phyloP scores from a whole-genome alignment of 1,139 yeast species.

The Saccharomyces pastorianus region DNA sequence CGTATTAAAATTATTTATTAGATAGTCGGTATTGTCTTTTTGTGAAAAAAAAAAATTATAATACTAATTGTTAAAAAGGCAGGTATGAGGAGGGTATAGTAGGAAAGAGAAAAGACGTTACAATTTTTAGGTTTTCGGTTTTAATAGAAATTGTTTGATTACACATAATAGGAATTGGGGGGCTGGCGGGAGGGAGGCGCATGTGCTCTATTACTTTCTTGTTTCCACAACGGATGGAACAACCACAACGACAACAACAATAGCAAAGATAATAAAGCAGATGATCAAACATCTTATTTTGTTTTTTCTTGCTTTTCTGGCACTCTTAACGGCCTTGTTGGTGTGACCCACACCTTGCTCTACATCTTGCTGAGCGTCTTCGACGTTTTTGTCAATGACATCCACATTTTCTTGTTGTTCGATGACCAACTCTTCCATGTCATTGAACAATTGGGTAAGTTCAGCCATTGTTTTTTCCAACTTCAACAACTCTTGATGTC shows the following conservation, averaged over 20 bases:
- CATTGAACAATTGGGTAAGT: conserved; percentile 86
- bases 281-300: conserved; percentile 80
- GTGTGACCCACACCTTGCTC: conserved; percentile 94
- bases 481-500: conserved; percentile 92
- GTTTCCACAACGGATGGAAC: conserved; percentile 32
- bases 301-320: conserved; percentile 85
- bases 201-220: conserved; percentile 4
- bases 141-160: neutral
- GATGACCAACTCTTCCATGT: conserved; percentile 92
- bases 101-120: neutral
- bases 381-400: conserved; percentile 73
- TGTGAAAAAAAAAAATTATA: neutral
- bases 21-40: neutral
- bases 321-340: conserved; percentile 77
- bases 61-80: neutral
- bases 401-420: conserved; percentile 89
- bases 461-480: conserved; percentile 95
- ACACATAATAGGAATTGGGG: neutral
- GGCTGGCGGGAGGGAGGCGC: neutral
- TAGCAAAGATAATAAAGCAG: conserved; percentile 48
- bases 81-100: neutral
- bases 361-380: conserved; percentile 76
- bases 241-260: conserved; percentile 62
- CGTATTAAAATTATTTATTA: neutral
- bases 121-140: neutral